phyloP scores from a whole-genome alignment of 1,284 basidiomycete species.

The Agaricales sp. region DNA sequence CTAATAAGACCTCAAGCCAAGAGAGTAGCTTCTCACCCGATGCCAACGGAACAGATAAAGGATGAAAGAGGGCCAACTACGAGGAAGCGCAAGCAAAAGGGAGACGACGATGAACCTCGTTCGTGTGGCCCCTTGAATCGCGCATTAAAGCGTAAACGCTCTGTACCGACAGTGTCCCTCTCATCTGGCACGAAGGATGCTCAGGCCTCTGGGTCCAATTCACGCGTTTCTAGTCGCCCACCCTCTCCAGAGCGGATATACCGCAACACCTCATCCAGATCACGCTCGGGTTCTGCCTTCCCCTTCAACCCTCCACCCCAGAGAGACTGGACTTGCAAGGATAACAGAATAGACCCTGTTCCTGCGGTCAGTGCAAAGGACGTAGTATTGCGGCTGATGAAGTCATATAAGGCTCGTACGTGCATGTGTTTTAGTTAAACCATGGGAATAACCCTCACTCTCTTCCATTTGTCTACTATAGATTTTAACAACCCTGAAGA shows the following conservation, averaged over 20 bases:
- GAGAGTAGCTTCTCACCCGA: not conserved
- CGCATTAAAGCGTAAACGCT: not conserved
- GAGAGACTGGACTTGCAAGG: conserved; percentile 33
- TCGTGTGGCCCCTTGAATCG: not conserved
- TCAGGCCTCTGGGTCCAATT: conserved; percentile 20
- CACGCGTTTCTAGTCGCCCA: conserved; percentile 30
- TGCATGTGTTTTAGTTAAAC: conserved; percentile 12
- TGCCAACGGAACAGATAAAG: not conserved
- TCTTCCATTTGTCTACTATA: conserved; percentile 15
- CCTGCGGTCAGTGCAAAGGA: conserved; percentile 45
- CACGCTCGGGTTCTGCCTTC: conserved; percentile 39
- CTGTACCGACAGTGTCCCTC: not conserved
- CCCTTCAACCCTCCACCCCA: conserved; percentile 19
- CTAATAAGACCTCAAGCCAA: too few species aligned
- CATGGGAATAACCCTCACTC: not conserved
- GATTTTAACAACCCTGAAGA: conserved; percentile 58
- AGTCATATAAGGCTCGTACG: conserved; percentile 58
- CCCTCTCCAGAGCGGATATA: conserved; percentile 39
- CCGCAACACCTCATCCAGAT: conserved; percentile 29
- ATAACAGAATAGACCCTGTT: conserved; percentile 39
- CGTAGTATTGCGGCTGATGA: conserved; percentile 48
- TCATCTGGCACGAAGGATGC: not conserved
- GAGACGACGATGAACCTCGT: not conserved
- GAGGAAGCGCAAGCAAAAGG: not conserved
- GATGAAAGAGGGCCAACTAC: not conserved